Percentiles rank a stretch among this genome's conserved stretches.
Conservation (phyloP, 2,329 filamentous ascomycete genomes). For the Paecilomyces niveus region DNA sequence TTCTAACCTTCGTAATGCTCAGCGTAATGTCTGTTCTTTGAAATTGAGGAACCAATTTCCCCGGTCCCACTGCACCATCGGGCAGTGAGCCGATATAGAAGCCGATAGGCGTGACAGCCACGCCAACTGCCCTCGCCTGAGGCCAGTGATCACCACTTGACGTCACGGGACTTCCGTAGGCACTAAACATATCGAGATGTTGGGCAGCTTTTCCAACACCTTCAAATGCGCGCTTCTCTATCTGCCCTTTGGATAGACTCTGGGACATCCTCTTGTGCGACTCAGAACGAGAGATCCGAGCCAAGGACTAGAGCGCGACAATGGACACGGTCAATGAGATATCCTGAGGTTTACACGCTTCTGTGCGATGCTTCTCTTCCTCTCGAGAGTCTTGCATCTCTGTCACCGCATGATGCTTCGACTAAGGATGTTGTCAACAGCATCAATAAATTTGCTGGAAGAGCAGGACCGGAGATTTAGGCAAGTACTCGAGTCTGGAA, state of each 20-base stretch:
- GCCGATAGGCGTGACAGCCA: neutral
- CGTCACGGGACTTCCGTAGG: neutral
- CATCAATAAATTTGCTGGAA: neutral
- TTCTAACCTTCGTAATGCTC: neutral
- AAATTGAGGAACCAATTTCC: neutral
- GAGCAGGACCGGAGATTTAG: neutral
- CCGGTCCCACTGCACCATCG: neutral
- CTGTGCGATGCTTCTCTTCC: neutral
- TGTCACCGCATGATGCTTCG: neutral
- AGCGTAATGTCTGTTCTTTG: neutral
- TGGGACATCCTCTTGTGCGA: neutral
- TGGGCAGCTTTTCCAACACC: neutral
- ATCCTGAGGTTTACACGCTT: neutral
- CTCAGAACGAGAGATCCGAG: neutral
- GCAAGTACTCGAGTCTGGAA: conserved; percentile 1
- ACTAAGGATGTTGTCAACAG: neutral
- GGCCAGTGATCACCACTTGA: neutral
- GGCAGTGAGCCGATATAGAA: neutral
- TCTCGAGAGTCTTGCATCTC: neutral
- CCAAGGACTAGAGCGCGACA: neutral
- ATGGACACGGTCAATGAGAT: neutral
- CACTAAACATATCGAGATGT: neutral
- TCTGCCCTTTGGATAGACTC: neutral
- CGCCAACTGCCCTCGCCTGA: neutral
- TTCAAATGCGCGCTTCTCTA: neutral